phyloP scores from a whole-genome alignment of 2,329 filamentous ascomycete genomes.

The Cladosporium sp. region DNA sequence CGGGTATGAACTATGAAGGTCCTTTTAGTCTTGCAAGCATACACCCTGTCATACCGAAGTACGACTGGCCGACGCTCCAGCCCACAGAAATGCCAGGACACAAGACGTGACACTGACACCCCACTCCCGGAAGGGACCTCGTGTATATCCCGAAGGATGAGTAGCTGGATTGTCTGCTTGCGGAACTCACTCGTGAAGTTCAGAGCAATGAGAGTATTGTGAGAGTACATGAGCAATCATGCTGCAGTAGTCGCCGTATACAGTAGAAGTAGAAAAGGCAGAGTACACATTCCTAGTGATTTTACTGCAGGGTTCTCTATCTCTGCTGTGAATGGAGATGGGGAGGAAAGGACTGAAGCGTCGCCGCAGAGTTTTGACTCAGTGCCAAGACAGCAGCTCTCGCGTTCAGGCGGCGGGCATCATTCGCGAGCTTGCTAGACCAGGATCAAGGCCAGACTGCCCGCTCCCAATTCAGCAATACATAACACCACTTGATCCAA shows the following conservation, averaged over 20 bases:
- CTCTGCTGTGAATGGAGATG: too few species aligned
- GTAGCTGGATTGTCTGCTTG: slow-evolving; percentile 27
- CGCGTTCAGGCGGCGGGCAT: neutral
- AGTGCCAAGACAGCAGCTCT: neutral
- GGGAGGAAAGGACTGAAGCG: neutral
- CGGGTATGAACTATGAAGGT: slow-evolving; percentile 32
- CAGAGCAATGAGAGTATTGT: neutral
- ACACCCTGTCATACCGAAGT: slow-evolving; percentile 11
- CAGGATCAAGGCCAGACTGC: too few species aligned
- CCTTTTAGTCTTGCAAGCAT: slow-evolving; percentile 26
- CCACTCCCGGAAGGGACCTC: slow-evolving; percentile 30
- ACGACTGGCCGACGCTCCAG: slow-evolving; percentile 20
- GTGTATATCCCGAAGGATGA: slow-evolving; percentile 22
- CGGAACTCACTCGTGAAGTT: neutral
- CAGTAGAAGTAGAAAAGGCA: neutral
- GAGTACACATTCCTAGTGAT: neutral
- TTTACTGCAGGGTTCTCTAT: too few species aligned
- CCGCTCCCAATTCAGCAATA: too few species aligned
- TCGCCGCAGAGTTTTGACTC: neutral
- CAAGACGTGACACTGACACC: slow-evolving; percentile 27
- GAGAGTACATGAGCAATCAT: neutral
- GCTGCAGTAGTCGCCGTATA: too few species aligned
- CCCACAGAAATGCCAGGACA: slow-evolving; percentile 25
- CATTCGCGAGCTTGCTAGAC: too few species aligned
- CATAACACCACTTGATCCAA: neutral